Percentiles rank a stretch among this genome's conserved stretches.
Evolutionary conservation across 1,284 basidiomycete genomes (phyloP).

Genomic region (Moesziomyces aphidis): DNA sequence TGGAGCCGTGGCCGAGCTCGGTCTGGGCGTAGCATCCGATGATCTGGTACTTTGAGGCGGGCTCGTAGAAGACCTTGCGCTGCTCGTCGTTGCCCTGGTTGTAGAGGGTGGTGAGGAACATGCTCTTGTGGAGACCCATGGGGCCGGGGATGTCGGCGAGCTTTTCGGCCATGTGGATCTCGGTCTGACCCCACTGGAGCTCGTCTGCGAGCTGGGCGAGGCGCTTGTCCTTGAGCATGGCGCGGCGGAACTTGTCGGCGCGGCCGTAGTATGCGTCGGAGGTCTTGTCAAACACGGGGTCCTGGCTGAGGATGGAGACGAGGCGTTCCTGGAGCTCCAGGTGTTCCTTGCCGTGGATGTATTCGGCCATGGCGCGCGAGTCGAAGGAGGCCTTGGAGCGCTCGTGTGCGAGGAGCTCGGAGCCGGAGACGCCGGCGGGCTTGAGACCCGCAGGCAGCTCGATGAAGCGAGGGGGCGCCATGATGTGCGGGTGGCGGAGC

Average conservation of each 20-base stretch:
- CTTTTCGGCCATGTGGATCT: constrained; percentile 48
- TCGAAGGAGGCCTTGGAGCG: constrained; percentile 61
- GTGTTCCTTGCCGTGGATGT: constrained; percentile 58
- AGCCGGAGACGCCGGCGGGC: constrained; percentile 56
- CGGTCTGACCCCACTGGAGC: constrained; percentile 67
- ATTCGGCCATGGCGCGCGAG: constrained; percentile 55
- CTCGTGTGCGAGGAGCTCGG: constrained; percentile 58
- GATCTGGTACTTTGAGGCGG: constrained; percentile 55
- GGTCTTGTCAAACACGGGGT: constrained; percentile 76
- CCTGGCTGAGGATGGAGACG: constrained; percentile 72
- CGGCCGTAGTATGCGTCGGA: constrained; percentile 71
- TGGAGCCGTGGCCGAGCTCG: constrained; percentile 62
- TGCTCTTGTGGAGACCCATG: constrained; percentile 59
- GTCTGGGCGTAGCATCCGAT: constrained; percentile 64
- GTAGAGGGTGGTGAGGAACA: constrained; percentile 64
- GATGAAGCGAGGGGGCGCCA: constrained; percentile 47
- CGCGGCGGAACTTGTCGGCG: constrained; percentile 65
- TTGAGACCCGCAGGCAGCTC: constrained; percentile 57
- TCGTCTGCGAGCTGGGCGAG: constrained; percentile 66
- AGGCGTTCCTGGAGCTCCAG: constrained; percentile 71
- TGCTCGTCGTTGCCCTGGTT: constrained; percentile 63
- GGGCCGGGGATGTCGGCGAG: constrained; percentile 60
- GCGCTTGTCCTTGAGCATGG: constrained; percentile 67
- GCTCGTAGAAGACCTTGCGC: constrained; percentile 57
- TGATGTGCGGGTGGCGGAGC: constrained; percentile 6